Conservation (phyloP, 1,284 basidiomycete genomes). For the Trametes hirsuta region DNA sequence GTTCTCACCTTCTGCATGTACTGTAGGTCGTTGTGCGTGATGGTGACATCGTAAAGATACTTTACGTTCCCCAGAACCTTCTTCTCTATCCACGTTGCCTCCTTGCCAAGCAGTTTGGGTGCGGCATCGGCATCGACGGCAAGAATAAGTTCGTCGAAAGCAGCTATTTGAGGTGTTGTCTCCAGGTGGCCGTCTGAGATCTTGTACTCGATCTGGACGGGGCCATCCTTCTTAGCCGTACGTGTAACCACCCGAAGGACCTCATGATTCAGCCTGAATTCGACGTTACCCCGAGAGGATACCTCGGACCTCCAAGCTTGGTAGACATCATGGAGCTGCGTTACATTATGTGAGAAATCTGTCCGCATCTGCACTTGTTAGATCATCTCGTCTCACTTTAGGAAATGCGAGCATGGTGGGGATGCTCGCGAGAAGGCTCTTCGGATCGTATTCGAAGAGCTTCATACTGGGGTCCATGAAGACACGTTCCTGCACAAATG, state of each 20-base stretch:
- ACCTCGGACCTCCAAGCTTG: constrained; percentile 49
- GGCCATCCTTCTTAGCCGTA: constrained; percentile 23
- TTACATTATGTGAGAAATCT: background rate
- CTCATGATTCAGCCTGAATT: constrained; percentile 45
- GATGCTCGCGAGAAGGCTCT: constrained; percentile 37
- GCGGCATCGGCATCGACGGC: constrained; percentile 63
- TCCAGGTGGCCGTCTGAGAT: constrained; percentile 18
- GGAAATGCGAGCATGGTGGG: constrained; percentile 39
- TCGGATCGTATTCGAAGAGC: constrained; percentile 40
- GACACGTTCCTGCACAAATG: constrained; percentile 46
- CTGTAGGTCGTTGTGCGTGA: constrained; percentile 57
- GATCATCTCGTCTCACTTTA: constrained; percentile 35
- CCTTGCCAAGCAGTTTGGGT: constrained; percentile 55
- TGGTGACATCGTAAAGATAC: constrained; percentile 59
- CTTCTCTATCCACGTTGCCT: constrained; percentile 59
- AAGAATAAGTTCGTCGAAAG: constrained; percentile 67
- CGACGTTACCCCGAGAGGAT: constrained; percentile 46
- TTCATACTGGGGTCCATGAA: constrained; percentile 63
- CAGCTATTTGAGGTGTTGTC: constrained; percentile 41
- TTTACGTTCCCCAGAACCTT: constrained; percentile 63
- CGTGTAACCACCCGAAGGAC: constrained; percentile 43
- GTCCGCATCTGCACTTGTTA: constrained; percentile 21
- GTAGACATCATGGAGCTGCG: constrained; percentile 49
- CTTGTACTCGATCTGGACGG: constrained; percentile 34
- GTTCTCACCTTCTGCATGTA: constrained; percentile 55